A percentile compares a stretch with the other conserved stretches of the same genome.
Conservation (phyloP, 148 eudicot genomes). For the Vaccinium macrocarpon region DNA sequence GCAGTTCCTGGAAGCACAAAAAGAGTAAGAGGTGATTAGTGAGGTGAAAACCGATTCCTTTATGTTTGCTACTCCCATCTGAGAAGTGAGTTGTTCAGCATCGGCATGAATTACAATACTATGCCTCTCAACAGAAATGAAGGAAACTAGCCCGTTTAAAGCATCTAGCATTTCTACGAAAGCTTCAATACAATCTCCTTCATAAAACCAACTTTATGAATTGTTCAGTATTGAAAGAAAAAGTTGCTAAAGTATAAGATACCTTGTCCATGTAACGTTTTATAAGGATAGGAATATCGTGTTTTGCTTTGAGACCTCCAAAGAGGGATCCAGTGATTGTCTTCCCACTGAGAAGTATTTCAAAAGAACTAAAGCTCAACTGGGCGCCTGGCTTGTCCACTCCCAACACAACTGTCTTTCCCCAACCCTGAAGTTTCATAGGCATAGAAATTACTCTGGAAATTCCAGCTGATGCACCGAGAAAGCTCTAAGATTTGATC, state of each 20-base stretch:
- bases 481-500: not conserved
- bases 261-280: constrained; percentile 80
- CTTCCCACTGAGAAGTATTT: too few relatives aligned
- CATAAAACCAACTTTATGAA: not conserved
- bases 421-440: constrained; percentile 69
- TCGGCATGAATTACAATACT: not conserved
- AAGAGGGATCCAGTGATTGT: too few relatives aligned
- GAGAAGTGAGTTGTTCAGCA: not conserved
- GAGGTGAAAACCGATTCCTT: not conserved
- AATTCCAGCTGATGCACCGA: not conserved
- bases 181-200: not conserved
- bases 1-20: constrained; percentile 42
- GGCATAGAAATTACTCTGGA: not conserved
- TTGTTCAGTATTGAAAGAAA: not conserved
- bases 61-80: not conserved
- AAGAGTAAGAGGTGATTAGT: not conserved
- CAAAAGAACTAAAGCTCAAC: constrained; percentile 17
- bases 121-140: not conserved
- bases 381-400: constrained; percentile 66
- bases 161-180: not conserved
- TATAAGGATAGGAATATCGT: constrained; percentile 64
- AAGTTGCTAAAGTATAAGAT: not conserved
- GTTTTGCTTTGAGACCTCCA: not conserved
- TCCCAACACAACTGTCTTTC: constrained; percentile 76
- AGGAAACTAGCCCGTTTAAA: not conserved